Percentiles rank a stretch among this genome's conserved stretches.
These are phyloP conservation scores for Trichoderma endophyticum DNA, from an alignment of 2,329 filamentous ascomycete species.

Conservation along the genomic window DNA sequence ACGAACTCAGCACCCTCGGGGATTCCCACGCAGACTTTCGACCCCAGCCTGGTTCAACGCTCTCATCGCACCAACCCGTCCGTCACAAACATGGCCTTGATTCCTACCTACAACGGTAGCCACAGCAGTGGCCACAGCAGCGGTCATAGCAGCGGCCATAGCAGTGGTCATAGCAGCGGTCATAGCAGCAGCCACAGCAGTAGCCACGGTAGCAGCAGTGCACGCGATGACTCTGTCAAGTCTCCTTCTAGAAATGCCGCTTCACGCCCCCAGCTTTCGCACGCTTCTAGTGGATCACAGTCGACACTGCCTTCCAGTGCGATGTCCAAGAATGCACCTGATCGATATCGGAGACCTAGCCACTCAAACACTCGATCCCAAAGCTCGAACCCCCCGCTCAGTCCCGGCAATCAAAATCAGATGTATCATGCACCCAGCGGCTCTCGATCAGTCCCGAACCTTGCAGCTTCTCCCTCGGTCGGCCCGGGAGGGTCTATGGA, in stretches of 20 bases:
- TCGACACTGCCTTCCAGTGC: conserved; percentile 43
- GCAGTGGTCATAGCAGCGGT: background rate
- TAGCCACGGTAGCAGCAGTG: conserved; percentile 41
- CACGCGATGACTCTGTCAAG: conserved; percentile 52
- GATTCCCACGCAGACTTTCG: conserved; percentile 32
- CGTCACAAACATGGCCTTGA: conserved; percentile 40
- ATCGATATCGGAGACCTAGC: conserved; percentile 73
- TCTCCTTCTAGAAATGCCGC: conserved; percentile 41
- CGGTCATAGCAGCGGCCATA: background rate
- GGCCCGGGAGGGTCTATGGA: conserved; percentile 56
- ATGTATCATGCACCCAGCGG: conserved; percentile 30
- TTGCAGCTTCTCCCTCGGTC: conserved; percentile 46
- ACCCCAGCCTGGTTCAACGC: conserved; percentile 25
- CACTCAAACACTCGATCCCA: conserved; percentile 36
- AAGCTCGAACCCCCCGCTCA: conserved; percentile 28
- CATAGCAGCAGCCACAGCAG: conserved; percentile 28
- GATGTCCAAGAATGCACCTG: conserved; percentile 54
- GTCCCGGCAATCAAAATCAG: conserved; percentile 28
- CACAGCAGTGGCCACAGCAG: conserved; percentile 22
- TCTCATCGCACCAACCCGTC: conserved; percentile 36
- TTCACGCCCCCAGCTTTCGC: conserved; percentile 43
- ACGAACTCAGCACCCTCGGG: conserved; percentile 45
- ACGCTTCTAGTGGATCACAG: conserved; percentile 39
- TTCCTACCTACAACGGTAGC: conserved; percentile 34
- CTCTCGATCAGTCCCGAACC: conserved; percentile 37